Conservation (phyloP, 192 early-diverging fungal genomes). For the Dissophora globulifera region DNA sequence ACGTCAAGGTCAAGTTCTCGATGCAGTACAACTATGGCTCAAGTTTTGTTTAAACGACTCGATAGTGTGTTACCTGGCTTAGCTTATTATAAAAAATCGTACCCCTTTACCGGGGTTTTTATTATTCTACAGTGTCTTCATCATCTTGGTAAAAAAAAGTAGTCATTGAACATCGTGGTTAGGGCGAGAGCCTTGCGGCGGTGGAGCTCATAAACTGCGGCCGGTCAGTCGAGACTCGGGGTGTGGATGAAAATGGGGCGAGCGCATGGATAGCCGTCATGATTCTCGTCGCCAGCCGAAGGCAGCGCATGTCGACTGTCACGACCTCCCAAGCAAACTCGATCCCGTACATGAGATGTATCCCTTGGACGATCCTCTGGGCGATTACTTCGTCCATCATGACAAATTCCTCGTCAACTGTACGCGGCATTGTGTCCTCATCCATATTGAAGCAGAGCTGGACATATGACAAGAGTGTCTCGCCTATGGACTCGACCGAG, state of each 20-base stretch:
- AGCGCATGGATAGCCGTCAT: slow-evolving; percentile 28
- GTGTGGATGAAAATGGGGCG: slow-evolving; percentile 18
- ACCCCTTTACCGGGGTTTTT: too few species aligned
- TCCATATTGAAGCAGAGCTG: slow-evolving; percentile 59
- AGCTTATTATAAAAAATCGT: too few species aligned
- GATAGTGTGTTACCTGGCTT: too few species aligned
- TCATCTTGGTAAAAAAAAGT: too few species aligned
- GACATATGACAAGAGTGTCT: slow-evolving; percentile 51
- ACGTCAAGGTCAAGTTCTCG: slow-evolving; percentile 68
- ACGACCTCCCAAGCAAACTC: slow-evolving; percentile 89
- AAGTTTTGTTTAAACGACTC: too few species aligned
- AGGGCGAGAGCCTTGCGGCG: too few species aligned
- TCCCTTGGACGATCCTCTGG: slow-evolving; percentile 81
- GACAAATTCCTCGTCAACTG: slow-evolving; percentile 59
- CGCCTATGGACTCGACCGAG: slow-evolving; percentile 42
- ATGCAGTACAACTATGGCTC: slow-evolving; percentile 67
- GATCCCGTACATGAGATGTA: slow-evolving; percentile 84
- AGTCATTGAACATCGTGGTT: too few species aligned
- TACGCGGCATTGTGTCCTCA: slow-evolving; percentile 56
- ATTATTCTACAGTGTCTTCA: too few species aligned
- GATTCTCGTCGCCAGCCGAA: slow-evolving; percentile 29
- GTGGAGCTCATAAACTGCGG: background rate
- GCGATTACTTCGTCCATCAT: slow-evolving; percentile 69
- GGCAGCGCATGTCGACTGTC: slow-evolving; percentile 50
- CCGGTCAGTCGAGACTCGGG: background rate